A percentile compares a stretch with the other conserved stretches of the same genome.
Conservation (phyloP, 805 yeast species). For the Saccharomycopsis sp. region DNA sequence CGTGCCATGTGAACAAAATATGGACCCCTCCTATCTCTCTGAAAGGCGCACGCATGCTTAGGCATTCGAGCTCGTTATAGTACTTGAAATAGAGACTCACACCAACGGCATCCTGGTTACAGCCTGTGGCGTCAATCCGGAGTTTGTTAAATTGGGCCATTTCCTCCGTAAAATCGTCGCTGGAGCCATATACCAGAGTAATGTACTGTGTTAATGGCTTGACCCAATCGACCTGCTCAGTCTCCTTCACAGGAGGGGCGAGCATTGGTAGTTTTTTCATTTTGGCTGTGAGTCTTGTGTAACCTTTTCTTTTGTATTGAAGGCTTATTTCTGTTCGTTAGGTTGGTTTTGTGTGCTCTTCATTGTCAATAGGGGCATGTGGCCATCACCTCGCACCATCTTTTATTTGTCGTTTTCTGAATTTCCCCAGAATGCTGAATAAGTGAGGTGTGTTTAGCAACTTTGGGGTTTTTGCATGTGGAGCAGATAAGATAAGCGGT, state of each 20-base stretch:
- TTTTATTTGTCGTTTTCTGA: too few relatives aligned
- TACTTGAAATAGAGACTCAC: slow-evolving; percentile 53
- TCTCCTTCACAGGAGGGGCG: slow-evolving; percentile 18
- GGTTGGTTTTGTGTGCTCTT: too few relatives aligned
- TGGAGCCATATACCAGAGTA: slow-evolving; percentile 54
- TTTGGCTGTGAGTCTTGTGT: too few relatives aligned
- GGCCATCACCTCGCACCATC: too few relatives aligned
- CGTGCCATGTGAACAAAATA: slow-evolving; percentile 71
- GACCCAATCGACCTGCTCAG: slow-evolving; percentile 50
- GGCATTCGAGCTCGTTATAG: slow-evolving; percentile 73
- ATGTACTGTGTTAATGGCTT: slow-evolving; percentile 54
- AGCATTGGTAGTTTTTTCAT: slow-evolving; percentile 20
- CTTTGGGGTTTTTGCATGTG: too few relatives aligned
- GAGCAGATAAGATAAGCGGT: too few relatives aligned
- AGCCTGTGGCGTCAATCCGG: slow-evolving; percentile 52
- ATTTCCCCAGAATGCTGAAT: too few relatives aligned
- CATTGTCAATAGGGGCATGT: too few relatives aligned
- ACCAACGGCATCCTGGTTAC: slow-evolving; percentile 34
- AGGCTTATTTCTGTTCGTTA: too few relatives aligned
- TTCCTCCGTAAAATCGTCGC: slow-evolving; percentile 52
- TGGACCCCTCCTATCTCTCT: slow-evolving; percentile 40
- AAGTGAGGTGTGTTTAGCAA: too few relatives aligned
- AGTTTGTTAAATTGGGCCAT: slow-evolving; percentile 47
- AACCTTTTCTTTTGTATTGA: too few relatives aligned
- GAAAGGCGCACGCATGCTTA: slow-evolving; percentile 71